Evolutionary conservation across 192 early-diverging fungal species (phyloP).

Genomic region (Podila epigama): DNA sequence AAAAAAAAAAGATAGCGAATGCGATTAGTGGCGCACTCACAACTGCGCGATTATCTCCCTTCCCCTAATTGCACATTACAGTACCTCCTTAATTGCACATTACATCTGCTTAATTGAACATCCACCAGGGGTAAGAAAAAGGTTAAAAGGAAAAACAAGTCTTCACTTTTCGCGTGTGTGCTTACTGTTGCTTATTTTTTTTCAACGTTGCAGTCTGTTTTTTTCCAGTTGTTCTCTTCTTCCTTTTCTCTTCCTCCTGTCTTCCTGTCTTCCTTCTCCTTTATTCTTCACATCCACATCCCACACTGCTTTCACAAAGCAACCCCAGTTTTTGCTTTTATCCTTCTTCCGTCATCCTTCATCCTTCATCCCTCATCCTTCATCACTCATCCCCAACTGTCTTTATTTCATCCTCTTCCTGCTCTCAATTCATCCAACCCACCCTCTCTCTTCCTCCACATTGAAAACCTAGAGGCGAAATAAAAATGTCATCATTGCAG

Average conservation of each 20-base stretch:
- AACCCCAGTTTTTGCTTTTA: not conserved
- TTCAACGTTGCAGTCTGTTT: too few species aligned
- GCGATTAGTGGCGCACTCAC: too few species aligned
- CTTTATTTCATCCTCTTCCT: not conserved
- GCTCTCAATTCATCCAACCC: not conserved
- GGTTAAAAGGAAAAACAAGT: too few species aligned
- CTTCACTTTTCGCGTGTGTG: slow-evolving; percentile 5
- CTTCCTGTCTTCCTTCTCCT: not conserved
- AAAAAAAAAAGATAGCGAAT: too few species aligned
- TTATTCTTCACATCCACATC: not conserved
- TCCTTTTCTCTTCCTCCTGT: not conserved
- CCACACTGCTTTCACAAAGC: too few species aligned
- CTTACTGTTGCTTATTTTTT: too few species aligned
- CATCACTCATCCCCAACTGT: not conserved
- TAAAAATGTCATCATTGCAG: slow-evolving; percentile 25
- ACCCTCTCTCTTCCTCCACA: not conserved
- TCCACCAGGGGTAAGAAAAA: too few species aligned
- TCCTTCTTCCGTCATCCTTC: slow-evolving; percentile 11
- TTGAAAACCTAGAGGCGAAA: too few species aligned
- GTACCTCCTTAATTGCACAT: too few species aligned
- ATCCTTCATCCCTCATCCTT: not conserved
- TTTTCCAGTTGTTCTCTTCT: slow-evolving; percentile 3
- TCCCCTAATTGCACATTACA: too few species aligned
- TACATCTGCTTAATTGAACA: too few species aligned
- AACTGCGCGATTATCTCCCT: too few species aligned